A percentile compares a stretch with the other conserved stretches of the same genome.
These are phyloP conservation scores for Galerina marginata DNA, from an alignment of 768 basidiomycete genomes.

Conservation along the genomic window DNA sequence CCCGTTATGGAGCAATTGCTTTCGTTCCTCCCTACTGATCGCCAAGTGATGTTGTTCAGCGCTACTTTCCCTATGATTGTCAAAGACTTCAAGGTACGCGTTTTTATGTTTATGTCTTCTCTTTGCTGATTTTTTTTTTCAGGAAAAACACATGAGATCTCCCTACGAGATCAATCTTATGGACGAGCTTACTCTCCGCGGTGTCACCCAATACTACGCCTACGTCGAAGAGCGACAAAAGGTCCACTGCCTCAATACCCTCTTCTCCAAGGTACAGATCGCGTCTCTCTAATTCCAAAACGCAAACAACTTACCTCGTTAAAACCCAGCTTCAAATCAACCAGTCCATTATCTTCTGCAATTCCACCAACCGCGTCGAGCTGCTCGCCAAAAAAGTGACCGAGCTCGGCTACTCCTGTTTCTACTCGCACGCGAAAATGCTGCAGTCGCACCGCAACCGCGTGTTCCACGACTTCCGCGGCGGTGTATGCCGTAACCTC, in stretches of 20 bases:
- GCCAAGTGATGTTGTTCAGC: slow-evolving; percentile 99
- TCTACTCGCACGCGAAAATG: slow-evolving; percentile 99
- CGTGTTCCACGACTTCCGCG: slow-evolving; percentile 99
- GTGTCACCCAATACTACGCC: slow-evolving; percentile 99
- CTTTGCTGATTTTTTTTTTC: slow-evolving; percentile 10
- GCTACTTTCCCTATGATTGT: slow-evolving; percentile 99
- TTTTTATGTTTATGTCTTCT: background rate
- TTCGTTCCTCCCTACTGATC: slow-evolving; percentile 77
- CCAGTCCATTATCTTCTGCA: slow-evolving; percentile 99
- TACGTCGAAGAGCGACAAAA: slow-evolving; percentile 99
- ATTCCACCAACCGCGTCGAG: slow-evolving; percentile 99
- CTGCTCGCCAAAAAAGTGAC: slow-evolving; percentile 99
- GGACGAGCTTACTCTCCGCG: slow-evolving; percentile 98
- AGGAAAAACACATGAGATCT: slow-evolving; percentile 96
- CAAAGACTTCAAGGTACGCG: slow-evolving; percentile 93
- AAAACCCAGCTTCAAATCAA: slow-evolving; percentile 93
- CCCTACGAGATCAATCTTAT: slow-evolving; percentile 99
- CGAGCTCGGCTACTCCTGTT: slow-evolving; percentile 98
- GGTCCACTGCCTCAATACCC: slow-evolving; percentile 98
- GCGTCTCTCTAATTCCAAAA: background rate
- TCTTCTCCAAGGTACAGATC: slow-evolving; percentile 88
- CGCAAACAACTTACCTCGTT: background rate
- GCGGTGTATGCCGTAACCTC: slow-evolving; percentile 97
- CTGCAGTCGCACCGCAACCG: slow-evolving; percentile 98
- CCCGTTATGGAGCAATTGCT: slow-evolving; percentile 98